phyloP scores from a whole-genome alignment of 345 rosid genomes.

The Camelina neglecta region DNA sequence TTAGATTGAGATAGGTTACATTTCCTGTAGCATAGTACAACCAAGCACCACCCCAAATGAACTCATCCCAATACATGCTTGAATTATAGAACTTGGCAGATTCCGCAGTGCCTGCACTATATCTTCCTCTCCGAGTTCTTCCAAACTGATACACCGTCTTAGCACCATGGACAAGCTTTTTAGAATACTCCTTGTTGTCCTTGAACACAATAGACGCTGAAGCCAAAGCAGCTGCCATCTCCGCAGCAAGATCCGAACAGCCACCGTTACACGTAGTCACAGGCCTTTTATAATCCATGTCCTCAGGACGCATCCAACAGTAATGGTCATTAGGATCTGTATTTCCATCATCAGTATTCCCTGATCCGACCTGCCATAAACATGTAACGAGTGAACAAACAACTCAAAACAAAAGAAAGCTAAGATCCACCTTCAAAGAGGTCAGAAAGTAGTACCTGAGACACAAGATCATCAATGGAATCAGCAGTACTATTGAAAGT shows the following conservation, averaged over 20 bases:
- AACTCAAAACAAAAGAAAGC: background rate
- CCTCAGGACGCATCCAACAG: slow-evolving; percentile 99
- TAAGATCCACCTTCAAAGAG: background rate
- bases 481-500: slow-evolving; percentile 84
- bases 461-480: slow-evolving; percentile 57
- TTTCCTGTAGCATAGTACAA: slow-evolving; percentile 94
- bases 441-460: slow-evolving; percentile 52
- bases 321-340: slow-evolving; percentile 79
- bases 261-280: slow-evolving; percentile 59
- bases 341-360: slow-evolving; percentile 84
- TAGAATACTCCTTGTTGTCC: slow-evolving; percentile 90
- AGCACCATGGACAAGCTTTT: slow-evolving; percentile 95
- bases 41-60: slow-evolving; percentile 96
- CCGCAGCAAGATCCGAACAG: slow-evolving; percentile 96
- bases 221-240: slow-evolving; percentile 98
- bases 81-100: slow-evolving; percentile 79
- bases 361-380: slow-evolving; percentile 72
- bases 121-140: slow-evolving; percentile 76
- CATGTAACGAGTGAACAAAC: background rate
- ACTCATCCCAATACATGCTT: slow-evolving; percentile 92
- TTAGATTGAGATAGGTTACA: slow-evolving; percentile 68
- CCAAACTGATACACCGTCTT: slow-evolving; percentile 68
- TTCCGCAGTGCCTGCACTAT: slow-evolving; percentile 73
- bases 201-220: slow-evolving; percentile 95
- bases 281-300: slow-evolving; percentile 83